Conservation (phyloP, 78 protist genomes). For the slime mould (Dictyostelium discoideum) region DNA sequence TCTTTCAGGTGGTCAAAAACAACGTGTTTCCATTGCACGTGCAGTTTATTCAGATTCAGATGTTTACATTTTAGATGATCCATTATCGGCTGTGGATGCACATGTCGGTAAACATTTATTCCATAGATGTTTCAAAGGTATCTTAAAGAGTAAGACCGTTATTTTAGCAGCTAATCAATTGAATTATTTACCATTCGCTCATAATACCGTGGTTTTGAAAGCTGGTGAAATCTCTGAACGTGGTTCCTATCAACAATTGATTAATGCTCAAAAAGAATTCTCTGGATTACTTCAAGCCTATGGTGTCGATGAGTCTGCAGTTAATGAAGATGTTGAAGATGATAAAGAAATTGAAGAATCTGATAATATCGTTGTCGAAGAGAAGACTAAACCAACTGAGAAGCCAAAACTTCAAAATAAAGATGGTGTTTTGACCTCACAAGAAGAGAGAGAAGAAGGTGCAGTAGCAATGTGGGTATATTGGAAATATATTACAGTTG, state of each 20-base stretch:
- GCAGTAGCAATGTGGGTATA: conserved; percentile 36
- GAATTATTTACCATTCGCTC: conserved; percentile 55
- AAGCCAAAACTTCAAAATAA: conserved; percentile 27
- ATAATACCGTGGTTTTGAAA: conserved; percentile 43
- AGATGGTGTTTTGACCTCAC: conserved; percentile 39
- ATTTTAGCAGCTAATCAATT: conserved; percentile 92
- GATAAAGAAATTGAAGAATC: conserved; percentile 41
- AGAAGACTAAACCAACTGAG: conserved; percentile 44
- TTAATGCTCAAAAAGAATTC: conserved; percentile 26
- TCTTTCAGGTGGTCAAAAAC: conserved; percentile 98
- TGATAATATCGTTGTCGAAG: conserved; percentile 14
- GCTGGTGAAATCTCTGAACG: conserved; percentile 81
- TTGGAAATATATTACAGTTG: conserved; percentile 24
- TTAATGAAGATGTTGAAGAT: not conserved
- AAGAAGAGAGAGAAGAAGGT: conserved; percentile 82
- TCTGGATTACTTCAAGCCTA: conserved; percentile 5
- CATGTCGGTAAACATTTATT: conserved; percentile 91
- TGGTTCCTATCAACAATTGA: conserved; percentile 78
- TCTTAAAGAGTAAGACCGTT: conserved; percentile 74
- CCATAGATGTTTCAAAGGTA: conserved; percentile 63
- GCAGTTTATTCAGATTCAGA: conserved; percentile 91
- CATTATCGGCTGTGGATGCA: conserved; percentile 95
- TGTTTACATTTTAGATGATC: conserved; percentile 93
- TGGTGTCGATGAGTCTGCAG: conserved; percentile 40
- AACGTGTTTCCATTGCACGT: conserved; percentile 95